phyloP scores from a whole-genome alignment of 768 basidiomycete species.

The Tricholoma matsutake region DNA sequence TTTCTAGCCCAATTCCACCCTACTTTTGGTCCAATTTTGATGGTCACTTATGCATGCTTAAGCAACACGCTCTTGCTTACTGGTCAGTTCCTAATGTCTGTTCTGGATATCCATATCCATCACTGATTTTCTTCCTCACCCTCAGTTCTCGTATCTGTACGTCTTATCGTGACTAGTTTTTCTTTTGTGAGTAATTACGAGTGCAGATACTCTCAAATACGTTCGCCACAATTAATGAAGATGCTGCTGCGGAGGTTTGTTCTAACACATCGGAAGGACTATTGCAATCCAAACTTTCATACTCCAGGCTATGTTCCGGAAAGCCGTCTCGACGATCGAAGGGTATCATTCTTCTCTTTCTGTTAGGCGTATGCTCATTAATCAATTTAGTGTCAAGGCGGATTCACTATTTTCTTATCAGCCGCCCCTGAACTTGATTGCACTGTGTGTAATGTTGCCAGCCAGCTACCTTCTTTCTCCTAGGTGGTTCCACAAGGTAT shows the following conservation, averaged over 20 bases:
- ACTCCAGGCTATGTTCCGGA: conserved; percentile 85
- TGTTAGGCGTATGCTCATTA: not conserved
- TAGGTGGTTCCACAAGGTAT: conserved; percentile 96
- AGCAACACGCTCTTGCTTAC: conserved; percentile 93
- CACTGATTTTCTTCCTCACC: conserved; percentile 8
- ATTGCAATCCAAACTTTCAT: conserved; percentile 4
- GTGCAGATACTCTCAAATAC: conserved; percentile 91
- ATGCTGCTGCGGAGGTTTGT: conserved; percentile 85
- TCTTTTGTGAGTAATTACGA: not conserved
- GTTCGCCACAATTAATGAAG: conserved; percentile 89
- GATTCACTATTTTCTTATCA: conserved; percentile 94
- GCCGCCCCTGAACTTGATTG: conserved; percentile 88
- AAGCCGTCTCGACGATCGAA: conserved; percentile 92
- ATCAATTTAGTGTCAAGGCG: conserved; percentile 63
- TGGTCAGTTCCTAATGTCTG: conserved; percentile 38
- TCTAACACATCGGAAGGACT: not conserved
- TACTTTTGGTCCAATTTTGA: conserved; percentile 86
- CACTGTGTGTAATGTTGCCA: conserved; percentile 84
- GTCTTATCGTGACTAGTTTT: conserved; percentile 17
- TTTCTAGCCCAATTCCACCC: conserved; percentile 72
- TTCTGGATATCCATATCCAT: conserved; percentile 1
- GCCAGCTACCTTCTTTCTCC: conserved; percentile 82
- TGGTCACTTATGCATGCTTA: conserved; percentile 88
- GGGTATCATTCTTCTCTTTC: conserved; percentile 45
- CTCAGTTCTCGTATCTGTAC: conserved; percentile 74